These are phyloP conservation scores for Nannizziopsis barbatae DNA, from an alignment of 2,329 filamentous ascomycete species.

Conservation along the genomic window DNA sequence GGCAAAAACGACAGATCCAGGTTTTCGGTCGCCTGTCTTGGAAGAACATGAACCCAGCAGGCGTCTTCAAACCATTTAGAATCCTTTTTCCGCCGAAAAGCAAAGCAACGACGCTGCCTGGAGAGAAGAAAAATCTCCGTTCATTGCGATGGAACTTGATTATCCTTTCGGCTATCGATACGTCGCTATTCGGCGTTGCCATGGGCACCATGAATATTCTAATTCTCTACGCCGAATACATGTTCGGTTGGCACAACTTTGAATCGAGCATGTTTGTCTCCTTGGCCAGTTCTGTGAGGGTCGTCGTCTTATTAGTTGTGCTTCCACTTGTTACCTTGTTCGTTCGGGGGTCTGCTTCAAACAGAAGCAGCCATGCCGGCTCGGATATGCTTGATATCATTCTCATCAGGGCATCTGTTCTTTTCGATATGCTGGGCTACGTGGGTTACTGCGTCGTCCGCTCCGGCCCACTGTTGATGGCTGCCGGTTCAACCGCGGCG, in stretches of 20 bases:
- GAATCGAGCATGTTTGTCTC: constrained; percentile 74
- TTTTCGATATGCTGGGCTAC: constrained; percentile 66
- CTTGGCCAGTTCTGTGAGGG: constrained; percentile 63
- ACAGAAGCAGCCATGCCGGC: constrained; percentile 46
- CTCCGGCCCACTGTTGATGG: constrained; percentile 53
- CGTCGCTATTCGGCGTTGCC: constrained; percentile 66
- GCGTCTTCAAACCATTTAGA: constrained; percentile 64
- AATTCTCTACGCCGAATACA: constrained; percentile 68
- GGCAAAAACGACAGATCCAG: constrained; percentile 51
- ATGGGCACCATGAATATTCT: constrained; percentile 74
- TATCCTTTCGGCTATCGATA: constrained; percentile 67
- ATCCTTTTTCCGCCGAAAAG: constrained; percentile 57
- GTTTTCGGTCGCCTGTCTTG: constrained; percentile 27
- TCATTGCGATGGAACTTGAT: constrained; percentile 69
- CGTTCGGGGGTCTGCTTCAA: constrained; percentile 42
- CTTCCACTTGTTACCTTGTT: constrained; percentile 68
- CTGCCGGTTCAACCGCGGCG: constrained; percentile 60
- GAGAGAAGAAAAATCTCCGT: constrained; percentile 48
- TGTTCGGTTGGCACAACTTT: constrained; percentile 71
- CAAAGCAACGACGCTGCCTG: constrained; percentile 22
- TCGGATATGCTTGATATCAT: constrained; percentile 67
- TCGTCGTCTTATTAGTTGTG: constrained; percentile 60
- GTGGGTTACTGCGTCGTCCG: constrained; percentile 61
- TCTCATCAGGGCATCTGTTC: constrained; percentile 61
- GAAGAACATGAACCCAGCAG: constrained; percentile 39